Percentiles rank a stretch among this genome's conserved stretches.
These are phyloP conservation scores for Ilyonectria mors-panacis DNA, from an alignment of 2,329 filamentous ascomycete genomes.

Conservation along the genomic window DNA sequence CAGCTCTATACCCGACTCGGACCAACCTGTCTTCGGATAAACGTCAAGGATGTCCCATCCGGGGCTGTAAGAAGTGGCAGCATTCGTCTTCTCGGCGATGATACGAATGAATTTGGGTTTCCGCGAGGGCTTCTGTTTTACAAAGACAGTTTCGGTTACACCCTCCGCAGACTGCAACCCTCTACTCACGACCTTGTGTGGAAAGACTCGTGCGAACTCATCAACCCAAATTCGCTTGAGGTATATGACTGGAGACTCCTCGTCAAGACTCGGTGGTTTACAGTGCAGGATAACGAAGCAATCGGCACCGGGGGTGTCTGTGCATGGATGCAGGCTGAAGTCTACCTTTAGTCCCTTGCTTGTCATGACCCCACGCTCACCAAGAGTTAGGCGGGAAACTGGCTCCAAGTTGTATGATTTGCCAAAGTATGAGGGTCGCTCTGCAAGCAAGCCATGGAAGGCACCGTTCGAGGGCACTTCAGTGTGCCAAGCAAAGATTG, in stretches of 20 bases:
- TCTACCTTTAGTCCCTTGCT: slow-evolving; percentile 13
- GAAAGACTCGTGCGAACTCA: slow-evolving; percentile 10
- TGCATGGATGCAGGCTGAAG: slow-evolving; percentile 4
- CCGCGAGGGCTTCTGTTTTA: slow-evolving; percentile 11
- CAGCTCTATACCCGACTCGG: background rate
- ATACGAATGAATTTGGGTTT: slow-evolving; percentile 11
- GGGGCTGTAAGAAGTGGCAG: background rate
- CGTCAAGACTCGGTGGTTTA: background rate
- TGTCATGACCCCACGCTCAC: slow-evolving; percentile 5
- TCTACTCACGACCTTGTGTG: background rate
- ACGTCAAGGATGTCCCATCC: slow-evolving; percentile 1
- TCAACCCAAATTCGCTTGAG: slow-evolving; percentile 18
- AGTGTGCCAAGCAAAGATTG: slow-evolving; percentile 7
- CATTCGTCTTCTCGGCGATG: background rate
- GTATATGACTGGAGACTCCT: slow-evolving; percentile 2
- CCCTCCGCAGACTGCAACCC: background rate
- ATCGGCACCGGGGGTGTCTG: slow-evolving; percentile 5
- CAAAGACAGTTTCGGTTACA: background rate
- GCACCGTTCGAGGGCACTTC: background rate
- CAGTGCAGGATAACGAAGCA: slow-evolving; percentile 13
- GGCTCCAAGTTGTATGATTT: background rate
- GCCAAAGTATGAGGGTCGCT: background rate
- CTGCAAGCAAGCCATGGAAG: background rate
- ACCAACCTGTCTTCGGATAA: slow-evolving; percentile 1
- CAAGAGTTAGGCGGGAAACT: background rate